Conservation (phyloP, 495 filamentous ascomycete species). For the Alectoria sarmentosa region DNA sequence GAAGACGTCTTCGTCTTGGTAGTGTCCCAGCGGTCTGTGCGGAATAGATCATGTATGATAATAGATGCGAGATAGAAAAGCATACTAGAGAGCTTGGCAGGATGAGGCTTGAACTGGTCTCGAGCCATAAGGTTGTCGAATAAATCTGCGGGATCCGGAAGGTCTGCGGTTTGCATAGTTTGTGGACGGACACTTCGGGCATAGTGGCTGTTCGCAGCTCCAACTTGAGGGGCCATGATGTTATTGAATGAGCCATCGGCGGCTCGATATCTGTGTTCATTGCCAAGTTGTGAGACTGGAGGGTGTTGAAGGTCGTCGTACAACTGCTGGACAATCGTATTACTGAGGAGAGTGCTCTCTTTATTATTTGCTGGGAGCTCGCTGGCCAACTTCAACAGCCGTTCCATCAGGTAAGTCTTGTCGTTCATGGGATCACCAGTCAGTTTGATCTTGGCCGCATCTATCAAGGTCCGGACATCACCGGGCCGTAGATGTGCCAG, state of each 20-base stretch:
- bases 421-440: constrained; percentile 82
- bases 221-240: constrained; percentile 55
- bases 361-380: constrained; percentile 49
- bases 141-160: constrained; percentile 69
- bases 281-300: constrained; percentile 50
- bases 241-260: constrained; percentile 67
- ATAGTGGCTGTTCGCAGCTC: constrained; percentile 58
- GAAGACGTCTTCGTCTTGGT: constrained; percentile 68
- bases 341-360: constrained; percentile 46
- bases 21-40: constrained; percentile 49
- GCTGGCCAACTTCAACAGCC: constrained; percentile 43
- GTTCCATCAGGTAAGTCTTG: constrained; percentile 57
- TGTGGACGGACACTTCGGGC: constrained; percentile 64
- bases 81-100: constrained; percentile 78
- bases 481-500: constrained; percentile 35
- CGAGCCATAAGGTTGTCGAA: constrained; percentile 71
- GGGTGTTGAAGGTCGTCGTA: constrained; percentile 53
- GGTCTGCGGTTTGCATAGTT: constrained; percentile 52
- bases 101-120: constrained; percentile 55
- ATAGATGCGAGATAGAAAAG: constrained; percentile 86
- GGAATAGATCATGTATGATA: constrained; percentile 75
- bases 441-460: constrained; percentile 56
- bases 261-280: constrained; percentile 56
- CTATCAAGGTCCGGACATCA: constrained; percentile 41
- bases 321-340: constrained; percentile 56